phyloP scores from a whole-genome alignment of 495 filamentous ascomycete species.

The Geopyxis carbonaria region DNA sequence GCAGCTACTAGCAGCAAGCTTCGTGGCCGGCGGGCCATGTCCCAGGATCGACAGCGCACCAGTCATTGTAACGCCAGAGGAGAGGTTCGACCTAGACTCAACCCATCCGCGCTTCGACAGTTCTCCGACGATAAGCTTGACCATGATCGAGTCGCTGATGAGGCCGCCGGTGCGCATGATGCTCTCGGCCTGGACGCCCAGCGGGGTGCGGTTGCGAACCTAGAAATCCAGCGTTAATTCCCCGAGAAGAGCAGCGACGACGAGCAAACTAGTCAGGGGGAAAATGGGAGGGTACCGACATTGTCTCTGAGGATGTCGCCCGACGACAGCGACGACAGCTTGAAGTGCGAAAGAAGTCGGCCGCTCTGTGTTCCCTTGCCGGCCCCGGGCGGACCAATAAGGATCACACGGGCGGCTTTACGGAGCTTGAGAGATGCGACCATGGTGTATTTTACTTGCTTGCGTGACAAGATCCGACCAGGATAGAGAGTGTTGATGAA shows the following conservation, averaged over 20 bases:
- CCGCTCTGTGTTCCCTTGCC: slow-evolving; percentile 95
- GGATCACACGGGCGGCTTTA: slow-evolving; percentile 78
- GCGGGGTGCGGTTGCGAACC: slow-evolving; percentile 58
- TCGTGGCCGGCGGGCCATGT: slow-evolving; percentile 12
- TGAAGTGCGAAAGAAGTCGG: slow-evolving; percentile 65
- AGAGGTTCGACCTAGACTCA: slow-evolving; percentile 25
- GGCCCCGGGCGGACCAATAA: slow-evolving; percentile 79
- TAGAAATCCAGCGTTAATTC: slow-evolving; percentile 3
- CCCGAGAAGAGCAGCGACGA: neutral
- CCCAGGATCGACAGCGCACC: slow-evolving; percentile 17
- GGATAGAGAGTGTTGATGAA: too few species aligned
- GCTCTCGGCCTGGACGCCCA: slow-evolving; percentile 76
- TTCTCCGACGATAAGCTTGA: slow-evolving; percentile 79
- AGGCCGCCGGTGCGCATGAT: slow-evolving; percentile 71
- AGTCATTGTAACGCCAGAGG: slow-evolving; percentile 25
- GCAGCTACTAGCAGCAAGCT: slow-evolving; percentile 37
- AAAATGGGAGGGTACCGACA: slow-evolving; percentile 28
- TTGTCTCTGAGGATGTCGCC: slow-evolving; percentile 84
- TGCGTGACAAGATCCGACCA: too few species aligned
- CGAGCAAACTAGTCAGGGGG: slow-evolving; percentile 3
- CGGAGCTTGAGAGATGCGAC: slow-evolving; percentile 42
- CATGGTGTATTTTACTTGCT: too few species aligned
- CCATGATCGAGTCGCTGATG: slow-evolving; percentile 77
- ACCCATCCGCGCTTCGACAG: slow-evolving; percentile 73
- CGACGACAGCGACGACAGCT: slow-evolving; percentile 80